Base-by-base conservation (phyloP, 2,329 filamentous ascomycete species). In the Magnaporthiopsis rhizophila region DNA sequence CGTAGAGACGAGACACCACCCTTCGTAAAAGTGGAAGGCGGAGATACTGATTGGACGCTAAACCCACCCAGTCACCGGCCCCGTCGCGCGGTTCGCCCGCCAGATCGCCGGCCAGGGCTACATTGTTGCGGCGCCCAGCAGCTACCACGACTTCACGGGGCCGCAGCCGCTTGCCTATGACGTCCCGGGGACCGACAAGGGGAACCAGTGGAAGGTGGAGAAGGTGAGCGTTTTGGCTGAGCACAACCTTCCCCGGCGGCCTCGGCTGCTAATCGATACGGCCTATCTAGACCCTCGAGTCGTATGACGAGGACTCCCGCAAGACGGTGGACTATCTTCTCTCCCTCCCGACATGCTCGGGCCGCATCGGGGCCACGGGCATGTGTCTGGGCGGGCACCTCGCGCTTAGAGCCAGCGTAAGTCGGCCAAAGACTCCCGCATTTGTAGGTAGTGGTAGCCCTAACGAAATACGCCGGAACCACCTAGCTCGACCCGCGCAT, bases 321-420 rank as follows among this genome's bases (percentile, higher is more conserved):
- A 81, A 86, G 58, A 84, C 86, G 3, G 85, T 94, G 50, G 86
- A 91, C 73, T 79, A 86, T 66, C 84, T 95, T 36, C 81, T 94
- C 61, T 83, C 82, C 30, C 82, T 92, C 28, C 83, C 86, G 5
- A 92, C 89, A n/a, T 91, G 92, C 76, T 96, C 87, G 66, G 92
- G 92, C 62, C 83, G 85, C 50, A 85, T 97, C 69, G 91, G 91
- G 59, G 81, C 88, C 5, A 92, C 90, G 15, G 91, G 91, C 66
- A 97, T 97, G 93, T 97, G 93, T 75, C 86, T 97, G 1, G 94
- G 94, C 63, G 93, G 94, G 1, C 94, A 97, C 73, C 84, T 97
- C 24, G 91, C 86, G 64, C 75, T 86, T 61, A 90, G 76, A 64
- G 82, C 83, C 58, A 79, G 78, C 67, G 83, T 85, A 78, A 65